Conservation (phyloP, 2,329 filamentous ascomycete genomes). For the Colletotrichum agaves region DNA sequence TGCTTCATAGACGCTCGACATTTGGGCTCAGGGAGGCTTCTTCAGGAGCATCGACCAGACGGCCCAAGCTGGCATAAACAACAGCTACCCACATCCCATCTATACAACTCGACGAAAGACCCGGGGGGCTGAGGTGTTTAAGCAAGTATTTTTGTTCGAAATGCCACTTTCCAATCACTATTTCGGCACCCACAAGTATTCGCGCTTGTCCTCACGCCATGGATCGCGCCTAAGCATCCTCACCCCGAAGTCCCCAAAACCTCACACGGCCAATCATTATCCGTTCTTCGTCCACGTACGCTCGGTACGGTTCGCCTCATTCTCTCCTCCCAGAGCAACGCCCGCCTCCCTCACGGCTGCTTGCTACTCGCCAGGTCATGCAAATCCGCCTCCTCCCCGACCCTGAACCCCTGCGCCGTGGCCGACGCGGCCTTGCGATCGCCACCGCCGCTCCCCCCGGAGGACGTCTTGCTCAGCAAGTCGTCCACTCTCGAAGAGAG, state of each 20-base stretch:
- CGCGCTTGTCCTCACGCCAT: no score
- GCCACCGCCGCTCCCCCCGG: neutral
- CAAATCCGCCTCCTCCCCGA: slow-evolving; percentile 22
- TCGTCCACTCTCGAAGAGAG: slow-evolving; percentile 26
- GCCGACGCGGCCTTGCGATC: slow-evolving; percentile 8
- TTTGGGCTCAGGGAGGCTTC: slow-evolving; percentile 19
- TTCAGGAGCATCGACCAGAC: neutral
- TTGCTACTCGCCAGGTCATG: slow-evolving; percentile 29
- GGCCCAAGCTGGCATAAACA: neutral
- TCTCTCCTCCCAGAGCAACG: no score
- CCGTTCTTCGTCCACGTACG: no score
- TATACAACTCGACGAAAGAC: no score
- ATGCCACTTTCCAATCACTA: no score
- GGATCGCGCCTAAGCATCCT: no score
- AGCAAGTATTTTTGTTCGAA: no score
- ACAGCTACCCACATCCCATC: neutral
- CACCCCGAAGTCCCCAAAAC: no score
- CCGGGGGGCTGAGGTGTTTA: no score
- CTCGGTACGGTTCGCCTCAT: no score
- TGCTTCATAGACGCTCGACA: slow-evolving; percentile 21
- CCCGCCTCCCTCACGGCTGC: slow-evolving; percentile 18
- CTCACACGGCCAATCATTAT: no score
- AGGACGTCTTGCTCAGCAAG: slow-evolving; percentile 15
- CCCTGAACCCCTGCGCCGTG: slow-evolving; percentile 14
- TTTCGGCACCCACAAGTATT: no score